Base-by-base conservation (phyloP, 2,329 filamentous ascomycete species). In the Diaporthe aspalathi region DNA sequence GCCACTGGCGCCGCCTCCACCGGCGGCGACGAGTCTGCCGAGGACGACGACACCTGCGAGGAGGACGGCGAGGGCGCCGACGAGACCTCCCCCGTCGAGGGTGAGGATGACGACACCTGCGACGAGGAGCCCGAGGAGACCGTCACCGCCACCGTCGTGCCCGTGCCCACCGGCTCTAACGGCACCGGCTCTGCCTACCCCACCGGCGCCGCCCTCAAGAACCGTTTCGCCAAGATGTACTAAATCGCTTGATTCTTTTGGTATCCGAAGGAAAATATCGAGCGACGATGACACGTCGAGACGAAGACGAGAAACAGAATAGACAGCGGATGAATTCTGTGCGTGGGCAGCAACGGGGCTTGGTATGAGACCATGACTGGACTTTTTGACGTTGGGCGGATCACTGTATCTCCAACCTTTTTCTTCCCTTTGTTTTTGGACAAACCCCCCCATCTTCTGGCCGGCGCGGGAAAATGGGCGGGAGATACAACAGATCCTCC, bases 291-390 rank as follows among this genome's bases (percentile, higher is more conserved):
- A 14, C 17, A n/a, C 12, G n/a, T 40, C 60, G 17, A 40, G 60
- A 53, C 40, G 35, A 57, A n/a, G 49, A 66, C 38, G 29, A 66
- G 27, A 69, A 3, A n/a, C 35, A 43, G 24, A 62, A 49, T 4
- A 7, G 24, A 38, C 50, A 56, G 47, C 7, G 40, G 68, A 56
- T 57, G 50, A 52, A 22, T 6, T 57, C 29, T 54, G 45, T 32
- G 27, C 45, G 40, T 32, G 38, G 57, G 35, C 35, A 12, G 57
- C 29, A 50, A 52, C 27, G 68, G 63, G 68, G 62, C 71, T 72
- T 72, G 68, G 71, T 70, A 72, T 60, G 71, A 70, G 68, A 70
- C 68, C 68, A 70, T 70, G 71, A 72, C 70, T 63, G 57, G 49
- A 56, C 47, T 60, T 43, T n/a, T 43, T 35, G 56, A 62, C 54